Conservation (phyloP, 768 basidiomycete genomes). For the Sarcomyxa edulis region DNA sequence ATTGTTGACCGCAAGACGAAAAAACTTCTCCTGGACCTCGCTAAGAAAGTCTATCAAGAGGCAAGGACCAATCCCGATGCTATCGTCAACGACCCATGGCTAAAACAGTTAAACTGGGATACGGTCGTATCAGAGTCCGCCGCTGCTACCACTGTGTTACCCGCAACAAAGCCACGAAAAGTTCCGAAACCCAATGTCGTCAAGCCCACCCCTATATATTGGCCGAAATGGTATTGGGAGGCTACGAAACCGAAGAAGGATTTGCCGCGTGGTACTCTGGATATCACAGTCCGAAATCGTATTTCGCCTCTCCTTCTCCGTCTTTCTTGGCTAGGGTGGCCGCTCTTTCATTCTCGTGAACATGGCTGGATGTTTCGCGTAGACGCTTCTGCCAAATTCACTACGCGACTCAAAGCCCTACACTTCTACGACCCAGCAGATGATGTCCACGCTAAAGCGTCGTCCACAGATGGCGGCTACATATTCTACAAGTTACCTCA, state of each 20-base stretch:
- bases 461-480: conserved; percentile 39
- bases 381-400: conserved; percentile 37
- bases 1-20: conserved; percentile 27
- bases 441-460: conserved; percentile 44
- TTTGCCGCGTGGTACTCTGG: conserved; percentile 63
- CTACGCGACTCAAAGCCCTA: conserved; percentile 27
- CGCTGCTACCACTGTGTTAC: too few relatives aligned
- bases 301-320: conserved; percentile 81
- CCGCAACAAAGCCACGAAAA: too few relatives aligned
- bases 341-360: conserved; percentile 78
- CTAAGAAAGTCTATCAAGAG: conserved; percentile 25
- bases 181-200: conserved; percentile 19
- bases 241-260: conserved; percentile 69
- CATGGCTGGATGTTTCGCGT: conserved; percentile 94
- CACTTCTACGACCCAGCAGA: conserved; percentile 64
- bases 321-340: conserved; percentile 83
- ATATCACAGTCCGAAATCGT: conserved; percentile 80
- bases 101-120: conserved; percentile 73
- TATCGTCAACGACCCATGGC: conserved; percentile 43
- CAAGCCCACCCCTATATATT: conserved; percentile 50
- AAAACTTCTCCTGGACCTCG: conserved; percentile 35
- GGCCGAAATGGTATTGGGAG: conserved; percentile 99
- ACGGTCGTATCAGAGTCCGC: too few relatives aligned
- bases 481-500: conserved; percentile 92
- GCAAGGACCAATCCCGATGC: conserved; percentile 11